Evolutionary conservation across 305 asterid species (phyloP).

Genomic region (Caryopteris hybrid): DNA sequence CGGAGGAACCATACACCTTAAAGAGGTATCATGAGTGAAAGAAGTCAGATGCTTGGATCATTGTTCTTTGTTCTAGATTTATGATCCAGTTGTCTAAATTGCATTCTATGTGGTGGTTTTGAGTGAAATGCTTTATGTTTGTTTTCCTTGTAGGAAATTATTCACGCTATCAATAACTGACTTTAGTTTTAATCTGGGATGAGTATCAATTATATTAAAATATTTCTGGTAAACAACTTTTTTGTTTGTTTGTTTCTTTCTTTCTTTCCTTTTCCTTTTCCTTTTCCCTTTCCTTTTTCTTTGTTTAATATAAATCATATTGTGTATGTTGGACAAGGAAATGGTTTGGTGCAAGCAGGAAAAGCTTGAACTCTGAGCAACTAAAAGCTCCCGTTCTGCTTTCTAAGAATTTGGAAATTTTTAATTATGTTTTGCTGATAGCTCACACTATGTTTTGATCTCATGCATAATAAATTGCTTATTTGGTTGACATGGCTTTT

Average conservation of each 20-base stretch:
- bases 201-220: not conserved
- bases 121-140: not conserved
- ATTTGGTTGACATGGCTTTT: too few species aligned
- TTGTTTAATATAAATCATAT: too few species aligned
- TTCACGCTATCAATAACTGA: not conserved
- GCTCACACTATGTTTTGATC: not conserved
- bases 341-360: not conserved
- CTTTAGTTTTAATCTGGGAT: not conserved
- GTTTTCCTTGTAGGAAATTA: not conserved
- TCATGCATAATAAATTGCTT: not conserved
- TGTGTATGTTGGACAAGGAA: not conserved
- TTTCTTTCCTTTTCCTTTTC: too few species aligned
- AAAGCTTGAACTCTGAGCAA: not conserved
- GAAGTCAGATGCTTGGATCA: not conserved
- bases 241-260: not conserved
- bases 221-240: not conserved
- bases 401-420: not conserved
- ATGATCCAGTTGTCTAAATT: not conserved
- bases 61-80: not conserved
- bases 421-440: not conserved
- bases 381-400: not conserved
- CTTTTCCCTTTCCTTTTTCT: too few species aligned
- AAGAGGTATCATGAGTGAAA: conserved; percentile 31
- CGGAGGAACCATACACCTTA: conserved; percentile 39
- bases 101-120: not conserved